Percentiles rank a stretch among this genome's conserved stretches.
Conservation (phyloP, 2,329 filamentous ascomycete species). For the Zopfia rhizophila region DNA sequence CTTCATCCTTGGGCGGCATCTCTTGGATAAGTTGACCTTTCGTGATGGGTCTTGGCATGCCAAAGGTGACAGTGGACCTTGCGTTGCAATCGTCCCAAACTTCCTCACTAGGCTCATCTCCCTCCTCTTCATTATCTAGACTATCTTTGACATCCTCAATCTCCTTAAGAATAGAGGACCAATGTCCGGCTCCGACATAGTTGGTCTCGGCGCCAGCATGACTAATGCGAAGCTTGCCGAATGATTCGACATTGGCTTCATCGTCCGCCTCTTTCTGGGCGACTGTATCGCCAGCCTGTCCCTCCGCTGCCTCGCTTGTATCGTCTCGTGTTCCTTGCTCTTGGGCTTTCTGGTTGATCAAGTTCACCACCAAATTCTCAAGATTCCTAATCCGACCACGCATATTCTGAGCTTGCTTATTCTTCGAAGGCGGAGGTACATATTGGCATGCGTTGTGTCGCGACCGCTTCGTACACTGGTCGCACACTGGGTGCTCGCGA, state of each 20-base stretch:
- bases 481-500: conserved; percentile 39
- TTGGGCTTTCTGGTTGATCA: conserved; percentile 41
- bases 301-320: not conserved
- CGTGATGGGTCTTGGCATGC: conserved; percentile 29
- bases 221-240: conserved; percentile 32
- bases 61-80: conserved; percentile 34
- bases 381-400: conserved; percentile 39
- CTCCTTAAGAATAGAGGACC: conserved; percentile 38
- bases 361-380: conserved; percentile 39
- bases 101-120: conserved; percentile 24
- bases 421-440: conserved; percentile 34
- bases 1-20: conserved; percentile 38
- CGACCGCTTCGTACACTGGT: conserved; percentile 40
- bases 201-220: conserved; percentile 28
- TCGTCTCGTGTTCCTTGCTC: conserved; percentile 7
- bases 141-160: conserved; percentile 40
- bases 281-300: not conserved
- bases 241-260: conserved; percentile 24
- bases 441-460: conserved; percentile 34
- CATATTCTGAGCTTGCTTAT: conserved; percentile 42
- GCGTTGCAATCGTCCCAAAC: conserved; percentile 27
- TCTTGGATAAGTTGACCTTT: conserved; percentile 33
- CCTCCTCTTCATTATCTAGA: conserved; percentile 31
- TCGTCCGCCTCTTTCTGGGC: conserved; percentile 1
- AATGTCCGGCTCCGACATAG: conserved; percentile 38